Evolutionary conservation across 495 filamentous ascomycete genomes (phyloP), one percentile per base, ranked within the genome.

Genomic region (Saxophila tyrrhenica): DNA sequence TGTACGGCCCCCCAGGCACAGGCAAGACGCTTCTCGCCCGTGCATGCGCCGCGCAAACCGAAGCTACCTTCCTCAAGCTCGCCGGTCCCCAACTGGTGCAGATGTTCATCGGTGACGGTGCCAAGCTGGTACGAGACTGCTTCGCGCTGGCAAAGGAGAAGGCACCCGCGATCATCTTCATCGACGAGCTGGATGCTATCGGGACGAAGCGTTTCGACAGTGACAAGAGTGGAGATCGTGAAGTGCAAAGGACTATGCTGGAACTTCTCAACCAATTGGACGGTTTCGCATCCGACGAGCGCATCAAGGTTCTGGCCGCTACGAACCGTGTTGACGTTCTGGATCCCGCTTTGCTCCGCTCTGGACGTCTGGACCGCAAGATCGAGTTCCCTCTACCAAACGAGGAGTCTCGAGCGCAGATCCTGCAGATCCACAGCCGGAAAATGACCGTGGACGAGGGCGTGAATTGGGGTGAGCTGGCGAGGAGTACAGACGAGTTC

Each of bases 381-480:
- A 99, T 99, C 71, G 92, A 99, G 72, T 99, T 98, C 75, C 94
- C 92, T 2, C 79, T 97, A 17, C 92, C 92, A n/a, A 99, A 97
- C 71, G 92, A 97, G 71, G 92, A 99, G 72, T 89, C 94, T 1
- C 84, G 92, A 23, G 90, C 91, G 9, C 90, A 97, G 72, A 99
- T 99, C 69, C 74, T 99, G 58, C 86, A 86, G 69, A 99, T 99
- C 60, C 92, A 99, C 74, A 90, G 85, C 48, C 80, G 92, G 51
- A 99, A 99, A 75, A 99, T 99, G 92, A 89, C 88, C 59, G 89
- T 96, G 9, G 87, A 95, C 63, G 80, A 86, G 54, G 83, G 75
- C 25, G 86, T 99, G 64, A 99, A 99, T 77, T 99, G 94, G 94
- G 77, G 79, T 43, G 92, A 99, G 70, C 69, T 99, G 69, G 92